Conservation (phyloP, 2,329 filamentous ascomycete species). For the Trichoderma pleuroti region DNA sequence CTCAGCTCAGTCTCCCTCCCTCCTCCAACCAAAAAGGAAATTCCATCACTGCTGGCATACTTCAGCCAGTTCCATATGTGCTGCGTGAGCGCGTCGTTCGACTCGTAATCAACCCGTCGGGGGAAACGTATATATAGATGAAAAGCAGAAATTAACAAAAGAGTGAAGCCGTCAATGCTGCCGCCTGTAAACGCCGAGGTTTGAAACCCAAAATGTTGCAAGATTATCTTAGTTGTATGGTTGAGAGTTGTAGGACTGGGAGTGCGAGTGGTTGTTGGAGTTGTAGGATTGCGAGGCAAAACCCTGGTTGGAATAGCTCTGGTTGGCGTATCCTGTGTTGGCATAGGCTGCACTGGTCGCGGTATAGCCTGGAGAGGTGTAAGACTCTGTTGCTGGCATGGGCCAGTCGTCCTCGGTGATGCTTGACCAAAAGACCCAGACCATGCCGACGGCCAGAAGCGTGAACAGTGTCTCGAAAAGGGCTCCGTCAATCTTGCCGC, state of each 20-base stretch:
- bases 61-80: constrained; percentile 1
- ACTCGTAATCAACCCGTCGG: constrained; percentile 17
- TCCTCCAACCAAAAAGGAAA: neutral
- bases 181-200: constrained; percentile 26
- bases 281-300: constrained; percentile 13
- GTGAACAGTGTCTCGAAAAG: constrained; percentile 94
- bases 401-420: constrained; percentile 99
- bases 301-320: neutral
- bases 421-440: constrained; percentile 98
- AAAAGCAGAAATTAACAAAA: constrained; percentile 17
- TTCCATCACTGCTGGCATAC: constrained; percentile 16
- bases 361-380: constrained; percentile 30
- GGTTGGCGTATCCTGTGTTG: neutral
- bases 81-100: constrained; percentile 19
- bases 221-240: constrained; percentile 13
- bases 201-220: constrained; percentile 16
- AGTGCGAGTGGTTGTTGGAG: neutral
- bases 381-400: constrained; percentile 45
- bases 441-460: constrained; percentile 70
- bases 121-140: constrained; percentile 7
- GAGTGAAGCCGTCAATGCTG: constrained; percentile 23
- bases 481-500: constrained; percentile 85
- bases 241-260: constrained; percentile 14
- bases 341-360: neutral
- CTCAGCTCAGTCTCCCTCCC: neutral